These are phyloP conservation scores for Samsoniella hepiali DNA, from an alignment of 2,329 filamentous ascomycete genomes.

Conservation along the genomic window DNA sequence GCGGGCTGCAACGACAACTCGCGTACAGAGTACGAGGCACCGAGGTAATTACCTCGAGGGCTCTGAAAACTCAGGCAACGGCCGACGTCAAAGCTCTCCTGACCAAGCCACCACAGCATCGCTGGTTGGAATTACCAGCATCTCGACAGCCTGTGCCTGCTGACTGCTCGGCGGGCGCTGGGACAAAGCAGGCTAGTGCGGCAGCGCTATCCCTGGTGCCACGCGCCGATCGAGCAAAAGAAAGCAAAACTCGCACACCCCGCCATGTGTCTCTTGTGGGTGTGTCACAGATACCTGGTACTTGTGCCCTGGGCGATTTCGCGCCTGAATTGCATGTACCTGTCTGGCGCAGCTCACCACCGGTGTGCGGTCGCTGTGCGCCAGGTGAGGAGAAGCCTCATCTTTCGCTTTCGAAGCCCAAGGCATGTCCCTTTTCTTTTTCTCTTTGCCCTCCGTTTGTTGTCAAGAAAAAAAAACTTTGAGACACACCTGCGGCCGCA, in stretches of 20 bases:
- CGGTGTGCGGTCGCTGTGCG: not conserved
- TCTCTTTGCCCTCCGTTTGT: not conserved
- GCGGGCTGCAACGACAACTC: no score
- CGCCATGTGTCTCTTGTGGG: not conserved
- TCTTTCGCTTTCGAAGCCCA: no score
- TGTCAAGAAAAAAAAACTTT: no score
- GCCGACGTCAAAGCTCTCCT: no score
- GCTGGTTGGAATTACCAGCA: no score
- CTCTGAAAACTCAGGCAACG: no score
- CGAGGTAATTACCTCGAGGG: no score
- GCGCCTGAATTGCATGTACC: no score
- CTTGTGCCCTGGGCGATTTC: not conserved
- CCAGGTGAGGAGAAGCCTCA: not conserved
- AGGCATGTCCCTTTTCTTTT: not conserved
- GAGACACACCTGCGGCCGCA: no score
- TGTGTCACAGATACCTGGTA: not conserved
- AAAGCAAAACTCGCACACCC: not conserved
- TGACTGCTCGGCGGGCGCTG: not conserved
- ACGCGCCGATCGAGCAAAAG: not conserved
- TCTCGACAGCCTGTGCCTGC: no score
- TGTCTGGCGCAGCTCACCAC: not conserved
- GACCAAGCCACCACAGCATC: no score
- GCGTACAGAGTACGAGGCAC: no score
- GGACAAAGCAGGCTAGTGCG: not conserved
- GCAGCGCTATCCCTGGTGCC: not conserved